Base-by-base conservation (phyloP, 139 green algal species). In the Chlamydomonas sphaeroides region DNA sequence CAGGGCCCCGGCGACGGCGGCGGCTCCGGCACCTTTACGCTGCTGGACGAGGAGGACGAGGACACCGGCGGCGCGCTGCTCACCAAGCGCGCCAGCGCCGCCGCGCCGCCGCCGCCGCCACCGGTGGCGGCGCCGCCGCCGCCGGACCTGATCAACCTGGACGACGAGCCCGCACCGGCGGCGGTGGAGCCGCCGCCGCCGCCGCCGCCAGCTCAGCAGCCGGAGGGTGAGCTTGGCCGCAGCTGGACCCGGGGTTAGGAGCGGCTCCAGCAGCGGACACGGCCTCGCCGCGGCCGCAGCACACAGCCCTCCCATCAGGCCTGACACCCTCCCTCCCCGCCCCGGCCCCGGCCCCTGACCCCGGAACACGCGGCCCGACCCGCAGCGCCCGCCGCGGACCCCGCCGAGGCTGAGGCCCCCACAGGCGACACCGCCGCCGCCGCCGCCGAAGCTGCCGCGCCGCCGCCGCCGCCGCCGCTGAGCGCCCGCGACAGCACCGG, bases 31-130 rank as follows among this genome's bases (percentile, higher is more conserved):
- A 23, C 33, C 23, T 83, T 83, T 42, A 83, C 76, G 62, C 76
- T 83, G 15, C 59, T 70, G 28, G 74, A 80, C 41, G 74, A 80
- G 59, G 74, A 70, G 2, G 75, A 73, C 61, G 76, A 66, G 45
- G 62, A 74, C 8, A 63, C 74, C 57, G 63, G 63, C 33, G 61
- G 36, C 14, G 23, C 45, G 30, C 76, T 83, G 45, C 35, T 83
- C 0, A 53, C 62, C 10, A 73, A 66, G 42, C 76, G 76, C 42
- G 42, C 32, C 8, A 59, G 30, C 30, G 61, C 39, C 7, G 59
- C 61, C 3, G 62, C 18, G 26, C 36, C 57, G 57, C 10, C 42
- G n/a, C 14, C 74, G 32, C 17, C 18, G 35, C 21, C 41, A 10
- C 25, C 76, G 33, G 38, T 30, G 76, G 2, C 76, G 45, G 45